Base-by-base conservation (phyloP, 148 eudicot genomes). In the Camellia lanceoleosa region DNA sequence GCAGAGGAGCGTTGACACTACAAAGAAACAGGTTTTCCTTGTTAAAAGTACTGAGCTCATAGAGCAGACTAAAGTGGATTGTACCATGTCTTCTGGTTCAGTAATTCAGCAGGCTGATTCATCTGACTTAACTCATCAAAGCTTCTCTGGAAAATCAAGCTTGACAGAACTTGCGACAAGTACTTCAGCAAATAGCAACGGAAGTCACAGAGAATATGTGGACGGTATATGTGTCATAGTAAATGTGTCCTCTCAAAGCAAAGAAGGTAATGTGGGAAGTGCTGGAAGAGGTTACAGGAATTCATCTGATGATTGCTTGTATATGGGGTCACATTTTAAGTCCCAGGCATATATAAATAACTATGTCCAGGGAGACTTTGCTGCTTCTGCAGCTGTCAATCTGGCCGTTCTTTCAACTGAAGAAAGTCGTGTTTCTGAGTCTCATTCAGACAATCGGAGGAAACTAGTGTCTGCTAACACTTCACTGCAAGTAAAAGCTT, bases 291-390 rank as follows among this genome's bases (percentile, higher is more conserved):
- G 80, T 18, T 75, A 68, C 63, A 76, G 63, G 55, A 86, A 68
- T 82, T 16, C 59, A 81, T 80, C 73, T 38, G 84, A 77, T 78
- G 73, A 69, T 76, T 87, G 85, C 89, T 68, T 81, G 51, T 93
- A 84, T 84, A 84, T 83, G 91, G 97, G 99, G 1, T 90, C 91
- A 78, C 72, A 87, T 65, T 93, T 91, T 68, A 96, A 92, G 79
- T 85, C 92, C 77, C 85, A 80, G 16, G 85, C 88, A 63, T 96
- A 96, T 83, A 74, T 89, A 69, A 96, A 96, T 85, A 62, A 86
- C 84, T 96, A 92, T 85, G 81, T 79, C 76, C 99, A 96, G 75
- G 99, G 99, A 60, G 94, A 94, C 69, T 92, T 91, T 88, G 99
- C 98, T 73, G 98, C 98, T 73, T 89, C 97, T 58, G 99, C 99